Base-by-base conservation (phyloP, 768 basidiomycete species). In the Termitomyces sp. region DNA sequence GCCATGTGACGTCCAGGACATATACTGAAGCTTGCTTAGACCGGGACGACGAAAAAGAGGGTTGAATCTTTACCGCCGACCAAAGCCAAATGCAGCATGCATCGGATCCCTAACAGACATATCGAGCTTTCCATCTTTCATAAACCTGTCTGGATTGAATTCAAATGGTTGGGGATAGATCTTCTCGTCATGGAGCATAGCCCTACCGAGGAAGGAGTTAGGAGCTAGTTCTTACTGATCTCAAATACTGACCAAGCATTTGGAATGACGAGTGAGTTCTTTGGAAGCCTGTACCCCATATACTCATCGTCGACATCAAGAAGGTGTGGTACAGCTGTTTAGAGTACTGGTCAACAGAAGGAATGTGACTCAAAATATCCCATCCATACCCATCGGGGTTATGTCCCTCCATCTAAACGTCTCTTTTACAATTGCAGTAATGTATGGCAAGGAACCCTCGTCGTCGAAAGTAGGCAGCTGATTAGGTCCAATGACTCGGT, bases 91-190 rank as follows among this genome's bases (percentile, higher is more conserved):
- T 11, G 55, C 44, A 18, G 45, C 55, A 27, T 46, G 55, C 20
- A 34, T 36, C 18, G 55, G 45, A 37, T 71, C 67, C n/a, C 58
- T 54, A 30, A 66, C 58, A 22, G 54, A 54, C 6, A 51, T 59
- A 31, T 65, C 54, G 30, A 63, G 30, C 22, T 67, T 65, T 15
- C 63, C 34, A 53, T 70, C 53, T 63, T 75, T 61, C 66, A 72
- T 48, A 57, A 74, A 78, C 11, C 76, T 65, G 16, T 73, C 77
- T 7, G 77, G 77, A 15, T 66, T 61, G 62, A 77, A 77, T 6
- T 15, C 39, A 1, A 66, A 57, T 9, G 75, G 72, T 1, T 73
- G 63, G 4, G 71, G 68, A 58, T 76, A 78, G 24, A 63, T 61
- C 8, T 60, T 56, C 57, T 70, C 67, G 30, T 78, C 66, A 45